Percentiles rank a stretch among this genome's conserved stretches.
phyloP scores from a whole-genome alignment of 148 eudicot species.

The Persicaria maculosa region DNA sequence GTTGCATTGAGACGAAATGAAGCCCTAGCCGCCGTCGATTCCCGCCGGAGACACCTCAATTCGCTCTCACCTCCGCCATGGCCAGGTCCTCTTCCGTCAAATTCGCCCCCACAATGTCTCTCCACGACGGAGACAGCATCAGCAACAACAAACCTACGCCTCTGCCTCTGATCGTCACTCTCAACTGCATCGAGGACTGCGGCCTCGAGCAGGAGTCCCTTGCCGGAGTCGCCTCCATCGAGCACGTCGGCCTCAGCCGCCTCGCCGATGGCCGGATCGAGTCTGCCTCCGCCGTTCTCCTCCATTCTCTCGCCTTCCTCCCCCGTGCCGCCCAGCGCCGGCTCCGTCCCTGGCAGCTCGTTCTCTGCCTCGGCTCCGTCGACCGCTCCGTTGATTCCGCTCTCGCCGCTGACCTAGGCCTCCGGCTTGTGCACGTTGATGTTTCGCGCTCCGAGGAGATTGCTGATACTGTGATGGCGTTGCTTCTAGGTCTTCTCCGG shows the following conservation, averaged over 20 bases:
- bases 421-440: slow-evolving; percentile 76
- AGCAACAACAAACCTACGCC: slow-evolving; percentile 26
- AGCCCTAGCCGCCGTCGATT: slow-evolving; percentile 10
- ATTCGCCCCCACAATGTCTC: slow-evolving; percentile 8
- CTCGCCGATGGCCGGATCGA: slow-evolving; percentile 71
- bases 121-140: slow-evolving; percentile 13
- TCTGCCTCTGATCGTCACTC: slow-evolving; percentile 67
- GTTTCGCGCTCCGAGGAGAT: slow-evolving; percentile 88
- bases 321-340: slow-evolving; percentile 99
- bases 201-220: slow-evolving; percentile 60
- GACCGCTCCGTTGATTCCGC: slow-evolving; percentile 86
- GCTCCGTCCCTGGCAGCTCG: slow-evolving; percentile 79
- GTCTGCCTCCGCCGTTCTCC: slow-evolving; percentile 72
- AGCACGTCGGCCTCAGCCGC: slow-evolving; percentile 69
- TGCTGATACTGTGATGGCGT: slow-evolving; percentile 91
- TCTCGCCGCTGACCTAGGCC: slow-evolving; percentile 80
- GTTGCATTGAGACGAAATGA: slow-evolving; percentile 3
- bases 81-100: slow-evolving; percentile 9
- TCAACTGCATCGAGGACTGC: slow-evolving; percentile 86
- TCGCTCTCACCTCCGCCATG: slow-evolving; percentile 4
- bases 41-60: slow-evolving; percentile 15
- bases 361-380: slow-evolving; percentile 90
- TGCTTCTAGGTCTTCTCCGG: slow-evolving; percentile 64
- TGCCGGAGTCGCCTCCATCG: slow-evolving; percentile 59
- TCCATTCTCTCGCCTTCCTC: slow-evolving; percentile 90